Conservation (phyloP, 108 stramenopile genomes). For the Nannochloropsis gaditana region DNA sequence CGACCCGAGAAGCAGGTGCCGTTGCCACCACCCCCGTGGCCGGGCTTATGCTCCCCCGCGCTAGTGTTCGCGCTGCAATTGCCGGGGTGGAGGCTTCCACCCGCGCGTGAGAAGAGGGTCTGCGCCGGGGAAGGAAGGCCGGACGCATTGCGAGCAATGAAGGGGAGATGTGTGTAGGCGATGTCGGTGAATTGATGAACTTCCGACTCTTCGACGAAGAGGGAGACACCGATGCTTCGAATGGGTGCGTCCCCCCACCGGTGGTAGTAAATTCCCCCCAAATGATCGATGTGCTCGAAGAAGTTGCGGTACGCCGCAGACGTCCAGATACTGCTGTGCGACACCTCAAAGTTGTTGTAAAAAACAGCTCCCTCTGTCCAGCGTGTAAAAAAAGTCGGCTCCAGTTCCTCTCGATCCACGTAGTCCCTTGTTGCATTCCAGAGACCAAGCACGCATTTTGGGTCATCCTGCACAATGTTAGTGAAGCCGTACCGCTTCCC, state of each 20-base stretch:
- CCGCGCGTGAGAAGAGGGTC: background rate
- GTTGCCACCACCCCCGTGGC: background rate
- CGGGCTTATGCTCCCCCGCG: background rate
- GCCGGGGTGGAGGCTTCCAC: background rate
- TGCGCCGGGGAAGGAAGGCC: constrained; percentile 12
- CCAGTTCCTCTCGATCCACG: background rate
- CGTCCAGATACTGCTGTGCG: background rate
- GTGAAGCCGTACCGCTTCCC: constrained; percentile 20
- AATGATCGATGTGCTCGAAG: constrained; percentile 1
- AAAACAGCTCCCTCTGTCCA: constrained; percentile 21
- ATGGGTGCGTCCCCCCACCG: constrained; percentile 23
- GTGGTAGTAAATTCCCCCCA: constrained; percentile 22
- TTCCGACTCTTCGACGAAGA: background rate
- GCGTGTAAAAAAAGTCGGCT: constrained; percentile 18
- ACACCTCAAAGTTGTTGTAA: constrained; percentile 25
- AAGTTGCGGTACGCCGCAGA: background rate
- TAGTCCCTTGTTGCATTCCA: constrained; percentile 19
- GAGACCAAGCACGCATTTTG: background rate
- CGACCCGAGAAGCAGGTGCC: background rate
- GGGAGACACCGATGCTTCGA: constrained; percentile 8
- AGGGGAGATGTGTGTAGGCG: constrained; percentile 20
- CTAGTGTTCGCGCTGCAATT: background rate
- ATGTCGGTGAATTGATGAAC: constrained; percentile 17
- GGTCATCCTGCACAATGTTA: constrained; percentile 25
- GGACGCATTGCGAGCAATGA: background rate